Conservation (phyloP, 2,329 filamentous ascomycete genomes). For the Thermothelomyces thermophilus region DNA sequence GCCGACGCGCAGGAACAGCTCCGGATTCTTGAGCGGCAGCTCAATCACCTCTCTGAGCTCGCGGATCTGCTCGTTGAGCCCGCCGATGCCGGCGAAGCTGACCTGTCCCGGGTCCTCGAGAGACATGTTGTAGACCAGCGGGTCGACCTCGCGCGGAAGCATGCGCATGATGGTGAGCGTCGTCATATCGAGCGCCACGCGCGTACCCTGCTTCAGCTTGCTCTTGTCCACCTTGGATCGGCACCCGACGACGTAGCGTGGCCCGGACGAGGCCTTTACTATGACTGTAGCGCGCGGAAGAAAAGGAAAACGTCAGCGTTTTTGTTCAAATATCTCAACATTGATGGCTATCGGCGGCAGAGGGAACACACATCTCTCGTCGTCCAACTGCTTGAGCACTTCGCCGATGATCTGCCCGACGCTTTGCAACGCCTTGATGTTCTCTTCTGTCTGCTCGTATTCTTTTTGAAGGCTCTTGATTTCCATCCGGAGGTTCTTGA, state of each 20-base stretch:
- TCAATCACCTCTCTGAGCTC: conserved; percentile 97
- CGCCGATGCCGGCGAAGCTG: conserved; percentile 95
- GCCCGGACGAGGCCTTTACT: conserved; percentile 95
- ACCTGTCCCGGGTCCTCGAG: conserved; percentile 95
- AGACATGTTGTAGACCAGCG: conserved; percentile 99
- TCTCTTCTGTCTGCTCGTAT: conserved; percentile 95
- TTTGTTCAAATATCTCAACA: conserved; percentile 21
- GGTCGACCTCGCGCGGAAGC: conserved; percentile 96
- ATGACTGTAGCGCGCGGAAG: conserved; percentile 68
- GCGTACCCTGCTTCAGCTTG: conserved; percentile 96
- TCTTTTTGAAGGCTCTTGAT: conserved; percentile 94
- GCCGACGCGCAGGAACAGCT: conserved; percentile 90
- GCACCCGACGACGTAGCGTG: conserved; percentile 96
- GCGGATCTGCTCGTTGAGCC: conserved; percentile 95
- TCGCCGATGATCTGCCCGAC: conserved; percentile 99
- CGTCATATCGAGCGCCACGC: conserved; percentile 97
- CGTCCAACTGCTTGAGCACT: conserved; percentile 96
- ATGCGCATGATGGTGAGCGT: conserved; percentile 99
- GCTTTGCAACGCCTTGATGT: conserved; percentile 98
- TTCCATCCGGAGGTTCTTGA: conserved; percentile 87
- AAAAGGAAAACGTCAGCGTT: conserved; percentile 17
- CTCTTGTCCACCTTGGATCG: conserved; percentile 95
- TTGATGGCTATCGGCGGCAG: conserved; percentile 9
- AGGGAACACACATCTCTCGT: conserved; percentile 79
- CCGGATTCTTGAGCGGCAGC: conserved; percentile 94